Conservation (phyloP, 2,329 filamentous ascomycete genomes). For the Fusarium incarnatum region DNA sequence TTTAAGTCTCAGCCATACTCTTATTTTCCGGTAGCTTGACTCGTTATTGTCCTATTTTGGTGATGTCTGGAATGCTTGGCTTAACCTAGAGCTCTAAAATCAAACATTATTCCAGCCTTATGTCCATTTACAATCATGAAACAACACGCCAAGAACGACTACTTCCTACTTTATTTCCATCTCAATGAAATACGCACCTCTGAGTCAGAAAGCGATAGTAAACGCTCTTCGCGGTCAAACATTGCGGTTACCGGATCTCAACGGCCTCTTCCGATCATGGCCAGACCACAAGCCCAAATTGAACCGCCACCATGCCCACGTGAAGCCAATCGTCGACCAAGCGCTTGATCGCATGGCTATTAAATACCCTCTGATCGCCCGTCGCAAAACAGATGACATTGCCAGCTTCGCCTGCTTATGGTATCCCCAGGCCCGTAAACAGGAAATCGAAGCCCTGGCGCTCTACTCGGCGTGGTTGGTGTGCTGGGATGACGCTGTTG, state of each 20-base stretch:
- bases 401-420: slow-evolving; percentile 33
- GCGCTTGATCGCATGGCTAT: slow-evolving; percentile 50
- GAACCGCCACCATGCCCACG: slow-evolving; percentile 40
- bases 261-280: slow-evolving; percentile 44
- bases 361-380: slow-evolving; percentile 45
- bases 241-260: slow-evolving; percentile 46
- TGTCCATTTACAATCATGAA: not conserved
- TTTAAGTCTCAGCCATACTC: not conserved
- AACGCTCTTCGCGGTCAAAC: slow-evolving; percentile 45
- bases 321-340: slow-evolving; percentile 37
- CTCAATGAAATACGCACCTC: slow-evolving; percentile 33
- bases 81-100: slow-evolving; percentile 21
- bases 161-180: not conserved
- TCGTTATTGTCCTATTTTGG: not conserved
- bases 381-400: slow-evolving; percentile 52
- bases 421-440: slow-evolving; percentile 41
- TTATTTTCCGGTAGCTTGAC: not conserved
- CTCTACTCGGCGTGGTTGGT: slow-evolving; percentile 49
- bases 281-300: slow-evolving; percentile 22
- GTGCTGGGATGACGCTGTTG: slow-evolving; percentile 51
- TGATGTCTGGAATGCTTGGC: not conserved
- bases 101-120: not conserved
- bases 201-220: slow-evolving; percentile 37
- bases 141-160: not conserved
- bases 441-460: slow-evolving; percentile 39